A percentile compares a stretch with the other conserved stretches of the same genome.
Evolutionary conservation across 164 flowering plant species (phyloP).

Genomic region (Saururus chinensis): DNA sequence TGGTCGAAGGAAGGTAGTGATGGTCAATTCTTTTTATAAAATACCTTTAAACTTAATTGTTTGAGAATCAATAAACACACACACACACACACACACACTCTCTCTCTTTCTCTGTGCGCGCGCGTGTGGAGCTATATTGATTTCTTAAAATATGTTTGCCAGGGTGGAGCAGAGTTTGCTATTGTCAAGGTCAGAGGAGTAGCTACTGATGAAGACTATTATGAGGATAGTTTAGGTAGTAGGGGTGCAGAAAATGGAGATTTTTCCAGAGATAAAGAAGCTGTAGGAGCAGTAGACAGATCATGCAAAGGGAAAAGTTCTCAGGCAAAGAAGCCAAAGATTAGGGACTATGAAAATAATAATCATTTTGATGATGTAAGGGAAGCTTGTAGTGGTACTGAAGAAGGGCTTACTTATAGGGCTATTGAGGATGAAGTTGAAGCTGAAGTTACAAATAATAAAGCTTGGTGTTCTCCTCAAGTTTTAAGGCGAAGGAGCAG

Average conservation of each 20-base stretch:
- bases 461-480: constrained; percentile 20
- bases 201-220: constrained; percentile 33
- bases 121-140: not conserved
- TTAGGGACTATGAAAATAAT: constrained; percentile 22
- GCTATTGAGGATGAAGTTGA: constrained; percentile 27
- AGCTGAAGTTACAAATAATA: constrained; percentile 28
- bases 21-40: not conserved
- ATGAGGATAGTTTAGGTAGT: constrained; percentile 52
- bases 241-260: constrained; percentile 57
- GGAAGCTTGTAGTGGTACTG: constrained; percentile 76
- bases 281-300: constrained; percentile 19
- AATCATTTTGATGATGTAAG: constrained; percentile 35
- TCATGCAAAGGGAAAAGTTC: constrained; percentile 28
- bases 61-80: too few species aligned
- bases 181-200: constrained; percentile 20
- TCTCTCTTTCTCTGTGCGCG: too few species aligned
- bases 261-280: constrained; percentile 26
- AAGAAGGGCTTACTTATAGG: constrained; percentile 35
- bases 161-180: constrained; percentile 19
- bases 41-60: too few species aligned
- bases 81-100: too few species aligned
- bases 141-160: constrained; percentile 7
- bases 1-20: constrained; percentile 33
- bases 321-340: constrained; percentile 25
- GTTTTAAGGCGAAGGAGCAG: constrained; percentile 42